These are phyloP conservation scores for Pseudoperonospora humuli DNA, from an alignment of 352 stramenopile genomes.

Conservation along the genomic window DNA sequence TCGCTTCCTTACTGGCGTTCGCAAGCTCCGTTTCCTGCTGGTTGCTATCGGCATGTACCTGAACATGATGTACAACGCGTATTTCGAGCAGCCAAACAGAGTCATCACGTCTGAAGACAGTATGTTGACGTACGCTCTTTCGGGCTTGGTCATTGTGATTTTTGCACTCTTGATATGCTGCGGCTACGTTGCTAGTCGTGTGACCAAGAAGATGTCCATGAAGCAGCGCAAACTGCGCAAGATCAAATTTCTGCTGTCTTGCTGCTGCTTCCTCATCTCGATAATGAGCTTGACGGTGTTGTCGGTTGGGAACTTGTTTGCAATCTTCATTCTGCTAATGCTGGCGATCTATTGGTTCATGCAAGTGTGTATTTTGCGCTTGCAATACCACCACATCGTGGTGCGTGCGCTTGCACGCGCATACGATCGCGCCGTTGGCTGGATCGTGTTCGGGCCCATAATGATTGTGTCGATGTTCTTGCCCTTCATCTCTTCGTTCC, in stretches of 20 bases:
- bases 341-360: slow-evolving; percentile 84
- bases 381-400: slow-evolving; percentile 83
- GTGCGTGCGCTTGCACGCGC: slow-evolving; percentile 62
- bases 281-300: slow-evolving; percentile 64
- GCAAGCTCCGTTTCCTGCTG: slow-evolving; percentile 74
- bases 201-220: slow-evolving; percentile 88
- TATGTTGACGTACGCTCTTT: slow-evolving; percentile 57
- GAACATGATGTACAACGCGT: slow-evolving; percentile 73
- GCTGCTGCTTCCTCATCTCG: slow-evolving; percentile 57
- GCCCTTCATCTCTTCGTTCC: slow-evolving; percentile 81
- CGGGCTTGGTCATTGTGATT: slow-evolving; percentile 56
- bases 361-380: slow-evolving; percentile 64
- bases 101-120: slow-evolving; percentile 44
- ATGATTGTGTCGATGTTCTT: slow-evolving; percentile 87
- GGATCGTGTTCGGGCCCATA: slow-evolving; percentile 85
- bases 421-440: slow-evolving; percentile 74
- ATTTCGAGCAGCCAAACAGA: slow-evolving; percentile 56
- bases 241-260: slow-evolving; percentile 81
- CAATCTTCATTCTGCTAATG: slow-evolving; percentile 60
- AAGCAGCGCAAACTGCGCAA: slow-evolving; percentile 86
- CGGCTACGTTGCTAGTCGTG: slow-evolving; percentile 74
- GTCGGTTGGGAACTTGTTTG: slow-evolving; percentile 63
- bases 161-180: slow-evolving; percentile 72
- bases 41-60: slow-evolving; percentile 73
- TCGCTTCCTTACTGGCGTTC: slow-evolving; percentile 61